Base-by-base conservation (phyloP, 345 rosid species). In the Hibiscus mutabilis region DNA sequence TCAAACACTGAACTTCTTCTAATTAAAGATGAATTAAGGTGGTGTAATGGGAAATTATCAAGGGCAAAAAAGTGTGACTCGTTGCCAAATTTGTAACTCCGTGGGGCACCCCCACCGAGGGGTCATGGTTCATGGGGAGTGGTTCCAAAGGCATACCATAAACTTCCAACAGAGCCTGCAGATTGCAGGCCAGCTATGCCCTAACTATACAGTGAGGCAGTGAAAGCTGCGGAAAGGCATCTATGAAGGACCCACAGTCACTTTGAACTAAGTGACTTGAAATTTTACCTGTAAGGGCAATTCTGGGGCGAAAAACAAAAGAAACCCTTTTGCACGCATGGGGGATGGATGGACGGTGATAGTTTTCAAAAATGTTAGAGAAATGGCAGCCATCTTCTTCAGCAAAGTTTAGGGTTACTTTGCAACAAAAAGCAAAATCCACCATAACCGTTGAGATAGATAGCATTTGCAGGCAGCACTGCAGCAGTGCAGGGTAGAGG, bases 361-460 rank as follows among this genome's bases (percentile, higher is more conserved):
- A 75, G 82, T 81, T 68, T 70, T 81, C 56, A 52, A 83, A 79
- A 62, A 60, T 42, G 67, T 69, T 65, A 19, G 69, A 67, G 76
- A 78, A 64, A 72, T 73, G 76, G 56, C 79, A 51, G 80, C 70
- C 73, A 68, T 71, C 80, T 66, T 76, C 76, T 68, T 70, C 76
- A 76, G 75, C 71, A 79, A 74, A 56, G 70, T 46, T 53, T 71
- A 60, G 76, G 77, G 76, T 73, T 65, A 25, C 33, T 37, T 51
- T 66, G 69, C 59, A 69, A 73, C 74, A 69, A 82, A 52, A 68
- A 51, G 73, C 33, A 51, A 65, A 74, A 76, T 25, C 67, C 56
- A 9, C 10, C 37, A 19, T 15, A 47, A 9, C 12, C n/a, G 11
- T n/a, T 4, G n/a, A 5, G 2, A 19, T 11, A 51, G 21, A 51